phyloP scores from a whole-genome alignment of 192 early-diverging fungal genomes.

The Mortierella alpina region DNA sequence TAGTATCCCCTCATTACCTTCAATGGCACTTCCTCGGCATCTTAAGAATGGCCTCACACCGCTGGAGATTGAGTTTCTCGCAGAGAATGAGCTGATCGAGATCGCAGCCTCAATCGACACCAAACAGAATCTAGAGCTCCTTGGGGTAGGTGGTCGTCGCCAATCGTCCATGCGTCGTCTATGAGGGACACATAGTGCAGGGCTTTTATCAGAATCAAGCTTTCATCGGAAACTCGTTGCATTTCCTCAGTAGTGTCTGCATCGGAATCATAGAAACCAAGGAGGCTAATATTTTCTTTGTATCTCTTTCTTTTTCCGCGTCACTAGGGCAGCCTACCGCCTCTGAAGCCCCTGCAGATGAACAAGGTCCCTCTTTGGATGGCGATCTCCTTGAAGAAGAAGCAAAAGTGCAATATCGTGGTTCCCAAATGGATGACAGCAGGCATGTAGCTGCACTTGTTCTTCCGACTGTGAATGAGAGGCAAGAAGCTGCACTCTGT shows the following conservation, averaged over 20 bases:
- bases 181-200: background rate
- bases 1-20: no score
- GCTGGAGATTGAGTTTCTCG: conserved; percentile 88
- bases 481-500: no score
- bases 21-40: conserved; percentile 58
- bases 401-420: conserved; percentile 83
- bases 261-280: no score
- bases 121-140: conserved; percentile 78
- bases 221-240: no score
- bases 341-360: conserved; percentile 84
- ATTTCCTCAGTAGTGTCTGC: no score
- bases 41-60: conserved; percentile 72
- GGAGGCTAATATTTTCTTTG: background rate
- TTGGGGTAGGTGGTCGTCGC: conserved; percentile 43
- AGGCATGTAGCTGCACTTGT: conserved; percentile 54
- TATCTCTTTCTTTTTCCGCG: background rate
- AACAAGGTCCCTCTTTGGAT: conserved; percentile 90
- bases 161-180: background rate
- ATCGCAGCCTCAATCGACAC: conserved; percentile 77
- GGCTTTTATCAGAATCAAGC: no score
- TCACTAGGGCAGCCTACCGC: conserved; percentile 76
- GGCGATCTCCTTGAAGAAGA: conserved; percentile 83
- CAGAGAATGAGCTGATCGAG: conserved; percentile 79
- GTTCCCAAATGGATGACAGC: conserved; percentile 85
- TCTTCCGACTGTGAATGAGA: background rate